Conservation (phyloP, 2,329 filamentous ascomycete species). For the Ophiostoma fasciatum region DNA sequence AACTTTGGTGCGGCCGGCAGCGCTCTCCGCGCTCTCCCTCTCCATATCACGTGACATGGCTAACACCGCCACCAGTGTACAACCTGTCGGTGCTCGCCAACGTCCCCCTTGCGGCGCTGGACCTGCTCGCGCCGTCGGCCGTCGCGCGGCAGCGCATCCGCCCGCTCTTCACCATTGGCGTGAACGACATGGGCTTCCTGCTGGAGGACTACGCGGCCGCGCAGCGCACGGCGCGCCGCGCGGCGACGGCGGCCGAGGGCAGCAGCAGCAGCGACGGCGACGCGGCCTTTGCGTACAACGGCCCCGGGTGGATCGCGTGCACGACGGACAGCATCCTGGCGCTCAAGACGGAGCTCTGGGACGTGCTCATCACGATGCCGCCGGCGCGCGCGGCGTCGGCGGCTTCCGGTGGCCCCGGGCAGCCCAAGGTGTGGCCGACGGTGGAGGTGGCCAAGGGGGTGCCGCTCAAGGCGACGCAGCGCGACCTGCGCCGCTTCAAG, state of each 20-base stretch:
- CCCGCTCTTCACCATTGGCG: slow-evolving; percentile 82
- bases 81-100: slow-evolving; percentile 86
- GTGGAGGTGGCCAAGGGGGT: slow-evolving; percentile 52
- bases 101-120: slow-evolving; percentile 59
- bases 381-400: slow-evolving; percentile 34
- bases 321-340: slow-evolving; percentile 88
- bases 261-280: slow-evolving; percentile 16
- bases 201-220: slow-evolving; percentile 41
- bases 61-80: slow-evolving; percentile 53
- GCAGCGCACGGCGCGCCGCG: slow-evolving; percentile 17
- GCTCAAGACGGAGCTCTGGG: slow-evolving; percentile 76
- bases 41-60: too few species aligned
- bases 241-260: slow-evolving; percentile 16
- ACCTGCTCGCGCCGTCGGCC: slow-evolving; percentile 46
- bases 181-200: slow-evolving; percentile 80
- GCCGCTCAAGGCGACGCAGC: slow-evolving; percentile 70
- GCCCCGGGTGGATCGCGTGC: slow-evolving; percentile 76
- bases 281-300: slow-evolving; percentile 29
- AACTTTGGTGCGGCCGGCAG: slow-evolving; percentile 70
- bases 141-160: slow-evolving; percentile 51
- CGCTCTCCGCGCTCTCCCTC: too few species aligned
- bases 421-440: slow-evolving; percentile 58
- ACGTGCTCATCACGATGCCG: slow-evolving; percentile 75
- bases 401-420: slow-evolving; percentile 38
- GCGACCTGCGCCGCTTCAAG: slow-evolving; percentile 70